Evolutionary conservation across 1,284 basidiomycete genomes (phyloP).

Genomic region (Pseudozyma sp.): DNA sequence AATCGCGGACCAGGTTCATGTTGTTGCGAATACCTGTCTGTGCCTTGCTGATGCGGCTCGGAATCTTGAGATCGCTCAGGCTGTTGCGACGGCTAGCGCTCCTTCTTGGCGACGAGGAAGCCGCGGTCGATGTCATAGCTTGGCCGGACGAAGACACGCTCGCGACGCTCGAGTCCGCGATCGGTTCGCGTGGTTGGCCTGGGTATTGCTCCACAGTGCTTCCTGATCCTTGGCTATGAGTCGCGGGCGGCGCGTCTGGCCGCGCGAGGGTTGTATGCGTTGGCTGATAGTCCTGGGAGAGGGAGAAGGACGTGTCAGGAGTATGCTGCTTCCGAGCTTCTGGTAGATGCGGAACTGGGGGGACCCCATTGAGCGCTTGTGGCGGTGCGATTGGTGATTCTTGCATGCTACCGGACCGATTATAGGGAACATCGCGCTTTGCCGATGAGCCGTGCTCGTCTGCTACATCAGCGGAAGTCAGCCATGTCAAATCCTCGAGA

Average conservation of each 20-base stretch:
- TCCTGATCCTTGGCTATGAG: background rate
- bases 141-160: constrained; percentile 3
- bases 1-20: constrained; percentile 53
- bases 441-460: background rate
- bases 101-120: constrained; percentile 7
- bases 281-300: background rate
- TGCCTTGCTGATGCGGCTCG: constrained; percentile 55
- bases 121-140: background rate
- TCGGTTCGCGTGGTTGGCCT: background rate
- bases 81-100: constrained; percentile 43
- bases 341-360: background rate
- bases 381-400: constrained; percentile 14
- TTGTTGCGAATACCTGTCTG: constrained; percentile 52
- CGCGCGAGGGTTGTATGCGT: background rate
- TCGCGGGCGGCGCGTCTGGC: background rate
- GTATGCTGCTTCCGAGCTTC: constrained; percentile 13
- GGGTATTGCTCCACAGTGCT: background rate
- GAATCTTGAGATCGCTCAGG: constrained; percentile 58
- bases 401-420: constrained; percentile 5
- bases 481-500: constrained; percentile 17
- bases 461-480: constrained; percentile 11
- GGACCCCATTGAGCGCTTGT: constrained; percentile 11
- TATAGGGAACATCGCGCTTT: background rate
- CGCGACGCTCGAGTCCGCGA: constrained; percentile 6
- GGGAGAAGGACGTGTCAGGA: constrained; percentile 11